Percentiles rank a stretch among this genome's conserved stretches.
phyloP scores from a whole-genome alignment of 495 filamentous ascomycete species.

The Penicillium silybi region DNA sequence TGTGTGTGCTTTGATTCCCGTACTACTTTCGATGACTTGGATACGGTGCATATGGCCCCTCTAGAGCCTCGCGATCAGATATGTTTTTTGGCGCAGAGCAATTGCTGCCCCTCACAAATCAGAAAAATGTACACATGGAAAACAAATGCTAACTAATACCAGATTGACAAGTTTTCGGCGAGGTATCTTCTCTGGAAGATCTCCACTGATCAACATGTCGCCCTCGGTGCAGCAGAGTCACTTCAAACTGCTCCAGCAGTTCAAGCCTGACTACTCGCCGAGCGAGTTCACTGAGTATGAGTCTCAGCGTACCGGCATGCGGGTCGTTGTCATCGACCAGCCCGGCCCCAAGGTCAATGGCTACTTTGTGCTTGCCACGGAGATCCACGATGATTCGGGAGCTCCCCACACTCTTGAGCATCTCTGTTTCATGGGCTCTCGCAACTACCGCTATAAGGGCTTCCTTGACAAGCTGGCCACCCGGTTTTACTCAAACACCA shows the following conservation, averaged over 20 bases:
- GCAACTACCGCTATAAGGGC: constrained; percentile 89
- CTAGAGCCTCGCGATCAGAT: not conserved
- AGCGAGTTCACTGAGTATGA: constrained; percentile 84
- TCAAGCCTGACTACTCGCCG: constrained; percentile 84
- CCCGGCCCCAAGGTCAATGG: constrained; percentile 92
- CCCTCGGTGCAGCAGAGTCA: constrained; percentile 37
- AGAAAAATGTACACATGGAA: not conserved
- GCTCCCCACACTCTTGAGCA: constrained; percentile 96
- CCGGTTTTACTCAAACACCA: constrained; percentile 87
- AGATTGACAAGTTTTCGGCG: constrained; percentile 22
- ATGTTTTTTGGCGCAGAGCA: not conserved
- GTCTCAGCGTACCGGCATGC: constrained; percentile 85
- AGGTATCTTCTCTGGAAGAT: constrained; percentile 19
- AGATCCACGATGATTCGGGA: constrained; percentile 95
- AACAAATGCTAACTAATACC: constrained; percentile 8
- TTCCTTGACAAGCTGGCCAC: constrained; percentile 91
- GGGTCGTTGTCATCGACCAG: constrained; percentile 83
- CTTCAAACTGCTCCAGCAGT: constrained; percentile 80
- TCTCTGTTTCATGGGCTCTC: constrained; percentile 96
- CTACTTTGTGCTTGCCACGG: constrained; percentile 92
- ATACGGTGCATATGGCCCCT: constrained; percentile 14
- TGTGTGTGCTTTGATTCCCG: not conserved
- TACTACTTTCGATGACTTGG: constrained; percentile 7
- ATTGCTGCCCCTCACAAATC: not conserved
- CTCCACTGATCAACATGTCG: constrained; percentile 37